Base-by-base conservation (phyloP, 106 monocot genomes). In the Dendrobium nobile region DNA sequence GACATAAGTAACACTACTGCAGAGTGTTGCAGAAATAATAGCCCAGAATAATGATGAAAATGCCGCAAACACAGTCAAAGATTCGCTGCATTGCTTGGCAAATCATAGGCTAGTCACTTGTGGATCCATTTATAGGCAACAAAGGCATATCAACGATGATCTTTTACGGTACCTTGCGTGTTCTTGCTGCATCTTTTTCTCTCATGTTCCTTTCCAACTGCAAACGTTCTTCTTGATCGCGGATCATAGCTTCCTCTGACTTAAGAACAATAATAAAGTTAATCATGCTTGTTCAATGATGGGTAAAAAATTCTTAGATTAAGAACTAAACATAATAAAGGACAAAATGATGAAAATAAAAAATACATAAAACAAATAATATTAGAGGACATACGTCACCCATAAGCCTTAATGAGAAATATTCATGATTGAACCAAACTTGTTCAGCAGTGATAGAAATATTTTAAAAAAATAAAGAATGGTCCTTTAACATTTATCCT, bases 181-280 rank as follows among this genome's bases (percentile, higher is more conserved):
- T 96, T 54, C 76, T 75, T 42, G 93, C 90, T 77, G 90, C 87
- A 89, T 96, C 96, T 85, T 86, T 96, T 87, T 92, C 92, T 85
- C 80, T 88, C 24, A 96, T 87, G 33, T 92, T 96, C 61, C 81
- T 90, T 84, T 96, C 96, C 59, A 96, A 54, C 65, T 92, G 92
- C 67, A 78, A 89, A 56, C 92, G 77, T 70, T 96, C 96, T 83
- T 96, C 88, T 78, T 96, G 96, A 86, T 96, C 96, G 67, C 87
- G 90, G 22, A 79, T 78, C 64, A 85, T 91, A 72, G 87, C 93
- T 84, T 93, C 87, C 81, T 93, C 96, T 42, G 87, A 89, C 92
- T 92, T 77, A 79, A 83, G 26, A 67, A 79, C 22, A 44, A n/a
- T 37, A 33, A 3, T 45, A 72, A 51, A 37, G 31, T 51, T 48